Base-by-base conservation (phyloP, 2,329 filamentous ascomycete genomes). In the Cercospora sp. region DNA sequence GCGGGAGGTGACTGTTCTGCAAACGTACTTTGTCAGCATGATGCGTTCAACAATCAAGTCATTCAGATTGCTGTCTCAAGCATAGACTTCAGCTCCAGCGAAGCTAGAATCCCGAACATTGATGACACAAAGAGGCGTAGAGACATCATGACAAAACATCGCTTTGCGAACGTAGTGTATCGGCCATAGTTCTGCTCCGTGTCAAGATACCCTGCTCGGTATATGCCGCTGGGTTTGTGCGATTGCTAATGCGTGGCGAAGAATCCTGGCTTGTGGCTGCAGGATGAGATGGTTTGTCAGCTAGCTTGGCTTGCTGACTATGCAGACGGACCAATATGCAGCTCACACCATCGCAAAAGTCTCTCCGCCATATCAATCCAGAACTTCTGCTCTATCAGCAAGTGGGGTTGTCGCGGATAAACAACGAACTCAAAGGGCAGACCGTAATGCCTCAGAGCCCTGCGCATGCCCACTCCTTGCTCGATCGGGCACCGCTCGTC, bases 391-490 rank as follows among this genome's bases (percentile, higher is more conserved):
- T 79, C 77, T 61, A 28, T 60, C n/a, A 78, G 59, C 13, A 70
- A 26, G 69, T 81, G 79, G 13, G 63, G 65, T 63, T 80, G 75
- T 16, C 77, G 68, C 16, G 79, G 79, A 72, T 80, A 81, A 13
- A 67, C 74, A 12, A 79, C 78, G 63, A 78, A 74, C 64, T 80
- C 75, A 66, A 73, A 79, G 13, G 74, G 71, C 66, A 79, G 42
- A 7, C 74, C 74, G 6, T 70, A 68, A 36, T 72, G 65, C 48
- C 70, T 60, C 66, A 78, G 63, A 18, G 74, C 79, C 55, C 79
- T 67, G 10, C 75, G 71, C 70, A 80, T 79, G 0, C 70, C 78
- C 60, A 72, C 70, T 4, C 75, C 78, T 72, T 81, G 79, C 30
- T 69, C 72, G 2, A 79, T 67, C 3, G 79, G 79, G 58, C 79